A percentile compares a stretch with the other conserved stretches of the same genome.
Conservation (phyloP, 768 basidiomycete species). For the Clavulina sp. region DNA sequence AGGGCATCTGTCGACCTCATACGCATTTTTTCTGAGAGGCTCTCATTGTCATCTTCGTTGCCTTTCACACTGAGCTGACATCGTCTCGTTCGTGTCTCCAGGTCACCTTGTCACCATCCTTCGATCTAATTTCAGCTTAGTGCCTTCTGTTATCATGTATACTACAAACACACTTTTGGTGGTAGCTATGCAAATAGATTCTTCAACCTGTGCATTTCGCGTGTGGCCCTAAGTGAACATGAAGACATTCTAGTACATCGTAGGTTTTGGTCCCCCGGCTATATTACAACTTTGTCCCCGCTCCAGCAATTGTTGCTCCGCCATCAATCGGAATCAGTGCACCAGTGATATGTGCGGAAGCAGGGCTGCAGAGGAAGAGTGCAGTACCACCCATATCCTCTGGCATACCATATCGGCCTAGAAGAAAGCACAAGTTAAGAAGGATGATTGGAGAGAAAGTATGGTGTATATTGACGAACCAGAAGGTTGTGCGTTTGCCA, state of each 20-base stretch:
- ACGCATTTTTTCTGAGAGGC: not conserved
- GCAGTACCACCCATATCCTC: constrained; percentile 57
- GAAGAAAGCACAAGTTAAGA: not conserved
- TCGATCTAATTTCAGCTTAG: no score
- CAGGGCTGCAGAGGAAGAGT: constrained; percentile 53
- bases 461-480: constrained; percentile 23
- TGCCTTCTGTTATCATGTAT: no score
- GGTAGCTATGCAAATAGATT: no score
- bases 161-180: no score
- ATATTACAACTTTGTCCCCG: no score
- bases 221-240: no score
- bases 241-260: no score
- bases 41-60: not conserved
- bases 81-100: no score
- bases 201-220: no score
- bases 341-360: constrained; percentile 58
- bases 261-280: no score
- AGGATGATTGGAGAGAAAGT: not conserved
- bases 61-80: no score
- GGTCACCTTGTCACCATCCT: no score
- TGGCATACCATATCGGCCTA: constrained; percentile 47
- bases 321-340: constrained; percentile 58
- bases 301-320: constrained; percentile 21
- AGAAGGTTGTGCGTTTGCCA: constrained; percentile 36
- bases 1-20: not conserved